Conservation (phyloP, 129 eudicot species). For the Artemisia tridentata region DNA sequence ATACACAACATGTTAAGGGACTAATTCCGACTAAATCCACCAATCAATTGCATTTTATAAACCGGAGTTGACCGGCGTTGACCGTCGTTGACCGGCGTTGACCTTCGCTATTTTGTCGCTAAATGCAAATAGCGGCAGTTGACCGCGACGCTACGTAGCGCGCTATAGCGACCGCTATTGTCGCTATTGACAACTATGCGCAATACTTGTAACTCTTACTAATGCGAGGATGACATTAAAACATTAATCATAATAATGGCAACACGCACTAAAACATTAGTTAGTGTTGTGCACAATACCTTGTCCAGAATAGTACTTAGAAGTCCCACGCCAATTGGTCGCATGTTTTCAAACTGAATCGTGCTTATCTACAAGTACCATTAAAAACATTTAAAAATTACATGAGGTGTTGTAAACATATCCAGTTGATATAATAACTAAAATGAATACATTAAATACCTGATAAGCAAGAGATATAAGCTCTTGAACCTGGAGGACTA, state of each 20-base stretch:
- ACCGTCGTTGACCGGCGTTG: too few relatives aligned
- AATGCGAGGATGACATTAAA: slow-evolving; percentile 2
- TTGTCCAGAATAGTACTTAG: slow-evolving; percentile 83
- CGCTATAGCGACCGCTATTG: too few relatives aligned
- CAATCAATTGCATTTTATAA: too few relatives aligned
- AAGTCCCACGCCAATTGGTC: slow-evolving; percentile 80
- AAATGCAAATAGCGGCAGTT: too few relatives aligned
- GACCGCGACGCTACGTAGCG: too few relatives aligned
- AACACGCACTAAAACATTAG: neutral
- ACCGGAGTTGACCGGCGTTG: too few relatives aligned
- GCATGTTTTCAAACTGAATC: slow-evolving; percentile 91
- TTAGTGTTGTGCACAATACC: slow-evolving; percentile 37
- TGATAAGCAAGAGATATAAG: slow-evolving; percentile 95
- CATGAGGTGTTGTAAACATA: neutral
- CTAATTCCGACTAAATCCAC: too few relatives aligned
- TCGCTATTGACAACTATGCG: too few relatives aligned
- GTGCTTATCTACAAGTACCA: slow-evolving; percentile 74
- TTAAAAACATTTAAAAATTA: slow-evolving; percentile 15
- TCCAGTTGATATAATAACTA: slow-evolving; percentile 6
- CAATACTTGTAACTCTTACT: neutral
- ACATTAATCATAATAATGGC: neutral
- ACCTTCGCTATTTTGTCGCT: too few relatives aligned
- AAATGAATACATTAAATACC: slow-evolving; percentile 38
- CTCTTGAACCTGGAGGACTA: slow-evolving; percentile 87
- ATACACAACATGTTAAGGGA: too few relatives aligned